Percentiles rank a stretch among this genome's conserved stretches.
These are phyloP conservation scores for Saussurea involucrata DNA, from an alignment of 129 eudicot species.

Conservation along the genomic window DNA sequence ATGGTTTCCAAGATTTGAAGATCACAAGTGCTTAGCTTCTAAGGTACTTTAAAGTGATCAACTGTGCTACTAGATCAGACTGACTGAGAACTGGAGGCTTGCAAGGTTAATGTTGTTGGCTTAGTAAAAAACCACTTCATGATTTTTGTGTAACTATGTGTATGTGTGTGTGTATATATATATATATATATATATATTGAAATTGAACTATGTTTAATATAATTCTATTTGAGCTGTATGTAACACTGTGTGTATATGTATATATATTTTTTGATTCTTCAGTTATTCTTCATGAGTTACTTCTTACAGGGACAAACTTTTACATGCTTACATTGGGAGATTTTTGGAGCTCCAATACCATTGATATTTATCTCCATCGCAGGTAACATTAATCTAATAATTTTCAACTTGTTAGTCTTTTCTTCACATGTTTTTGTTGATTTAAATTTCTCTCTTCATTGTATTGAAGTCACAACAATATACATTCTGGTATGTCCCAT, in stretches of 20 bases:
- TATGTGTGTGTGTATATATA: too few relatives aligned
- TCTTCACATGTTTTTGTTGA: neutral
- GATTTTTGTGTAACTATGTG: too few relatives aligned
- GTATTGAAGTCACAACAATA: neutral
- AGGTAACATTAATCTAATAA: conserved; percentile 39
- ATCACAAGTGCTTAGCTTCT: too few relatives aligned
- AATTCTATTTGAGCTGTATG: neutral
- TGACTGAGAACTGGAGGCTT: too few relatives aligned
- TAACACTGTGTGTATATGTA: neutral
- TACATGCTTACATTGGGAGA: conserved; percentile 88
- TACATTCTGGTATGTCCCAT: neutral
- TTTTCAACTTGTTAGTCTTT: neutral
- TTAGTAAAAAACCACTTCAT: too few relatives aligned
- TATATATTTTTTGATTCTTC: neutral
- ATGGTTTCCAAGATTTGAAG: too few relatives aligned
- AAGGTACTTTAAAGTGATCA: too few relatives aligned
- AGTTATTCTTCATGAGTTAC: conserved; percentile 3
- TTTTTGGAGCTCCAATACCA: conserved; percentile 93
- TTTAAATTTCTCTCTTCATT: neutral
- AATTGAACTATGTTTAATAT: neutral
- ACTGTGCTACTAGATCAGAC: too few relatives aligned
- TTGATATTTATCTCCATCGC: conserved; percentile 90
- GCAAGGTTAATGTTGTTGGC: too few relatives aligned
- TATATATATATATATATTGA: neutral
- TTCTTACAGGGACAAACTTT: conserved; percentile 69